Evolutionary conservation across 176 grass and related monocot species (phyloP).

Genomic region (Aegilops sharonensis): DNA sequence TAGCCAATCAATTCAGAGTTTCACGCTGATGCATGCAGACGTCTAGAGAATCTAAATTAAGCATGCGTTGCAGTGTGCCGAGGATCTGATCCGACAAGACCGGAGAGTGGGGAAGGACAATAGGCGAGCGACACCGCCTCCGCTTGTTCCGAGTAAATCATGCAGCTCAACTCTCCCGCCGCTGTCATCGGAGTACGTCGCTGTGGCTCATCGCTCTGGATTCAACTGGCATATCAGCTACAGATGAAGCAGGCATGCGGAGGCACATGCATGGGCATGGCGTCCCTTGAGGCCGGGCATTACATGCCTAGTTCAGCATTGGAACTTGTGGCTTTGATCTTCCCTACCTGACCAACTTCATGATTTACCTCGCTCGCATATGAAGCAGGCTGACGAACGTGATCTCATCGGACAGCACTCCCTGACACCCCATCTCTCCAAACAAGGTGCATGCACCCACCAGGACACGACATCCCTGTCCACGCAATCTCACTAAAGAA

Average conservation of each 20-base stretch:
- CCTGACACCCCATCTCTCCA: constrained; percentile 13
- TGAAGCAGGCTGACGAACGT: not conserved
- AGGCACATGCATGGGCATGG: not conserved
- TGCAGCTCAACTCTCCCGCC: not conserved
- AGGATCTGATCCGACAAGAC: not conserved
- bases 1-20: not conserved
- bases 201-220: too few species aligned
- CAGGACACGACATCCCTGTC: too few species aligned
- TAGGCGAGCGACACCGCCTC: not conserved
- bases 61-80: not conserved
- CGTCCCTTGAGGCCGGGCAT: not conserved
- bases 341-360: not conserved
- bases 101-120: not conserved
- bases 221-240: not conserved
- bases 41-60: not conserved
- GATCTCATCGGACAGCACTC: constrained; percentile 26
- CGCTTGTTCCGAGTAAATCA: not conserved
- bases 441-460: not conserved
- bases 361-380: too few species aligned
- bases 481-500: too few species aligned
- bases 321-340: not conserved
- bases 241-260: not conserved
- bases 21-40: not conserved
- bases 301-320: not conserved
- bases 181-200: not conserved